Evolutionary conservation across 1,284 basidiomycete genomes (phyloP), one percentile per base, ranked within the genome.

Genomic region (Austropuccinia psidii): DNA sequence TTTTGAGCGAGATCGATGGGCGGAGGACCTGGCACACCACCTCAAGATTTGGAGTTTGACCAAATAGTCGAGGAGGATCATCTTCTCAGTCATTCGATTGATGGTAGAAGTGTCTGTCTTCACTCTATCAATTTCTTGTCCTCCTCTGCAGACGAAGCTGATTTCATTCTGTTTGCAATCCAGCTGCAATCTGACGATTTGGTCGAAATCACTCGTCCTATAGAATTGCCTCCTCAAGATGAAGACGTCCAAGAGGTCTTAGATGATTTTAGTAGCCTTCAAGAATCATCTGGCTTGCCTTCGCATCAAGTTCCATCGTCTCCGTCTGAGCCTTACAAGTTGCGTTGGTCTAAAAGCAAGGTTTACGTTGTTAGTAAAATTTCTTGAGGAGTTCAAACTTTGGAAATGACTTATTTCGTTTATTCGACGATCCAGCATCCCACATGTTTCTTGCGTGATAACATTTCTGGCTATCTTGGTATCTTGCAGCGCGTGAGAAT

Each of bases 401-500:
- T 39, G 41, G 11, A 9, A 68, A 11, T 45, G 43, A 55, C 31
- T 31, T 47, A 6, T 49, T 65, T 65, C 43, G 17, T 31, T 49
- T 55, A 9, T 1, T n/a, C 19, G 8, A 11, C 2, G 27, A n/a
- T 61, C 24, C 35, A 72, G 68, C 93, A 98, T 78, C 94, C 95
- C 0, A 95, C 93, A 0, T 88, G 90, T 1, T 94, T 93, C 79
- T 85, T 89, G 2, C 86, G 89, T 77, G 94, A 97, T 82, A 96
- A 98, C 81, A 90, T 97, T 35, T 87, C 92, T 4, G 95, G 95
- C 3, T 96, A 94, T 80, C 86, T 93, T 6, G 88, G 89, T 15
- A 85, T 97, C 74, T 92, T 96, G 17, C 91, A 89, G 82, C 85
- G 86, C 80, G 89, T 88, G 77, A 73, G 87, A n/a, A 5, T 41